Evolutionary conservation across 192 early-diverging fungal species (phyloP).

Genomic region (Mortierella alpina): DNA sequence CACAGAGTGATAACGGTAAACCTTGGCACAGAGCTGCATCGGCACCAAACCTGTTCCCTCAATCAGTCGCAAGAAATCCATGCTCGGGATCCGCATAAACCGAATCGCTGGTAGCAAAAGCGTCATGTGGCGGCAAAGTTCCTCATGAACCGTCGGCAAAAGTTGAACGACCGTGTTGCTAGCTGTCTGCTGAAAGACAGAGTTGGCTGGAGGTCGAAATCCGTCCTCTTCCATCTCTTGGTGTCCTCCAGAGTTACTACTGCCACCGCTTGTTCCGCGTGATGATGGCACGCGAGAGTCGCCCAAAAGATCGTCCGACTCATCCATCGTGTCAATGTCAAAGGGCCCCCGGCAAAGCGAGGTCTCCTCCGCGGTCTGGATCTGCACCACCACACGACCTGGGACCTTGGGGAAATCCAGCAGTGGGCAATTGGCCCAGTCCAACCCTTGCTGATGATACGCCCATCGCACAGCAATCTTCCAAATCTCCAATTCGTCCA

Average conservation of each 20-base stretch:
- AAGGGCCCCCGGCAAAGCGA: too few species aligned
- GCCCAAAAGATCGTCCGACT: conserved; percentile 3
- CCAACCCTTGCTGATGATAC: conserved; percentile 33
- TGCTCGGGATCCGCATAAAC: conserved; percentile 39
- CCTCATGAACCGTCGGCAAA: conserved; percentile 24
- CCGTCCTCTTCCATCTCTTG: conserved; percentile 24
- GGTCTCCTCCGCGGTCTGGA: not conserved
- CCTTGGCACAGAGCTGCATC: conserved; percentile 34
- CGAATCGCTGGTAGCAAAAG: conserved; percentile 30
- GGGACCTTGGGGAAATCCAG: conserved; percentile 35
- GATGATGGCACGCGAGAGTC: conserved; percentile 2
- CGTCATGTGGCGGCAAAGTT: conserved; percentile 16
- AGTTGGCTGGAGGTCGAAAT: conserved; percentile 15
- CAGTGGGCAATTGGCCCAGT: conserved; percentile 42
- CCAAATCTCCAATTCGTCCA: conserved; percentile 53
- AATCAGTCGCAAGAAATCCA: conserved; percentile 38
- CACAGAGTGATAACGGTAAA: conserved; percentile 48
- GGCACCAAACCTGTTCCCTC: conserved; percentile 45
- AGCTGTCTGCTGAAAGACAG: conserved; percentile 30
- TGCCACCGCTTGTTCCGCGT: not conserved
- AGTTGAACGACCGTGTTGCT: conserved; percentile 19
- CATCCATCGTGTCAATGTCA: not conserved
- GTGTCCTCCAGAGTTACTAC: not conserved
- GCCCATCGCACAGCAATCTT: conserved; percentile 50
- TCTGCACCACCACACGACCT: conserved; percentile 38